Base-by-base conservation (phyloP, 192 early-diverging fungal genomes). In the Umbelopsis ramanniana region DNA sequence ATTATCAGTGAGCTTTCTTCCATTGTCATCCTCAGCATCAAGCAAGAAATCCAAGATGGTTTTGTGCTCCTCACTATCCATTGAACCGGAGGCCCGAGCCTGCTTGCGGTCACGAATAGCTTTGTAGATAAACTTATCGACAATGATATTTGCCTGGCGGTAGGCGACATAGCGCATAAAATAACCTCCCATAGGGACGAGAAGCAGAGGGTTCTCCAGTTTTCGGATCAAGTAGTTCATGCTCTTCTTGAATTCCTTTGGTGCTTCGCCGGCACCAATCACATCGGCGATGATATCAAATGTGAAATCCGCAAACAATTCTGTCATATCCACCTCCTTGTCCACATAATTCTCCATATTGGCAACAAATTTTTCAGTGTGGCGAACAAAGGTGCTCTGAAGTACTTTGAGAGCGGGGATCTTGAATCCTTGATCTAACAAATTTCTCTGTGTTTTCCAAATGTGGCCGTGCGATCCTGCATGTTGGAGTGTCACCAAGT, bases 251-350 rank as follows among this genome's bases (percentile, higher is more conserved):
- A 71, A 71, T 45, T 71, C 69, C 23, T n/a, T 40, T 7, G 69
- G 69, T 24, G 69, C 69, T 14, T 55, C 38, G 4, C 50, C 47
- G 5, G 69, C 69, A 17, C 47, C 69, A 54, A 71, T 71, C 15
- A 71, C 53, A 6, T 52, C 69, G n/a, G 69, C 21, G 29, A 71
- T 71, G 29, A 71, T 71, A 52, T 71, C 33, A 26, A 71, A 52
- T 23, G 53, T 63, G 29, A 63, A 63, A 33, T 71, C 46, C 11
- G 38, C 46, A 26, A 52, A 40, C 21, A 50, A 47, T 2, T 0
- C 38, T 4, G 67, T 52, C 67, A 68, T 68, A 52, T 68, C 43
- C 14, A 68, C 67, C 33, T 68, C 43, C 21, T 68, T 26, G 38
- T 68, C 67, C 15, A 68, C 67, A 5, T 46, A 37, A 11, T 40